Evolutionary conservation across 768 basidiomycete species (phyloP), one percentile per base, ranked within the genome.

Genomic region (Russula abietina): DNA sequence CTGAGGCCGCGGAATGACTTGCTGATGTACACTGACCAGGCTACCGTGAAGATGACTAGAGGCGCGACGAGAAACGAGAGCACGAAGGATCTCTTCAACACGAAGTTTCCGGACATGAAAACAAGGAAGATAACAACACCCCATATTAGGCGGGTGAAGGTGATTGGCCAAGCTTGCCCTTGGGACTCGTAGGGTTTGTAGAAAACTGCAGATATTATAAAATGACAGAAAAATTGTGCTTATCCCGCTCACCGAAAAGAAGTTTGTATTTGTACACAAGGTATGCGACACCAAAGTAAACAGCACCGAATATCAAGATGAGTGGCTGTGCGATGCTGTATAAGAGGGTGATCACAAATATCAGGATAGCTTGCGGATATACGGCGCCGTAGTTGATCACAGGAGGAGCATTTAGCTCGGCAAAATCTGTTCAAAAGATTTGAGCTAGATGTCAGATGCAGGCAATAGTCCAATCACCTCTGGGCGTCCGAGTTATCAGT

Each of bases 181-280:
- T 89, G 90, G 2, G 91, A 93, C 75, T 98, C 95, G 74, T 98
- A 98, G 0, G 97, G 96, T 71, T 98, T 98, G 78, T 97, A 97
- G 78, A 96, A 98, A 22, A 98, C 94, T 97, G 70, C 0, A n/a
- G 53, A 8, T 36, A 36, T 49, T 39, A 43, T 46, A 57, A 12
- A 17, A 26, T n/a, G 36, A 39, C 6, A 54, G 28, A 16, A 32
- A 59, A 38, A 22, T 60, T 43, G 52, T n/a, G 63, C 33, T 46
- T 26, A 39, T 26, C 19, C 36, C 4, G 75, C 90, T 60, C 61
- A 95, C 95, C 93, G 69, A 96, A 97, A 0, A 98, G 78, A 4
- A 98, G 80, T 69, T 97, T 96, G 77, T 98, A 97, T 78, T 99
- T 99, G 83, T 98, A 98, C 3, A 97, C 95, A 6, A 98, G 81